Evolutionary conservation across 1,139 yeast genomes (phyloP).

Genomic region (Candida neerlandica): DNA sequence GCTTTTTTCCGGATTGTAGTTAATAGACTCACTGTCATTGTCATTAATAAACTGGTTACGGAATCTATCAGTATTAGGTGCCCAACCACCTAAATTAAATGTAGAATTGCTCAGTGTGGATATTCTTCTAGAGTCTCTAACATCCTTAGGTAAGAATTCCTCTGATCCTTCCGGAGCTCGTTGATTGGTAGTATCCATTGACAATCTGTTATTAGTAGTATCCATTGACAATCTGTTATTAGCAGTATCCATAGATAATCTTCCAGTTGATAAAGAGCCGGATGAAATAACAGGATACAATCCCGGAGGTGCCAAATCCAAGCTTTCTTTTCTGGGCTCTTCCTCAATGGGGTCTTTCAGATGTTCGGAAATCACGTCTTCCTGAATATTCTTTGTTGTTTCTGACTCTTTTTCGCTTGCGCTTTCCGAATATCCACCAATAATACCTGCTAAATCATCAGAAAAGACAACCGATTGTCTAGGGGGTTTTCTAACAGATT

Average conservation of each 20-base stretch:
- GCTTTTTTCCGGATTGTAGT: conserved; percentile 31
- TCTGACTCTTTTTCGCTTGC: background rate
- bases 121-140: conserved; percentile 27
- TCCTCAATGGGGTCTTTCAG: conserved; percentile 5
- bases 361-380: conserved; percentile 16
- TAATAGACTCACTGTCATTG: conserved; percentile 46
- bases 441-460: conserved; percentile 14
- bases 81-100: conserved; percentile 54
- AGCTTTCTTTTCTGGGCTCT: conserved; percentile 2
- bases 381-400: conserved; percentile 8
- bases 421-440: conserved; percentile 20
- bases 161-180: conserved; percentile 4
- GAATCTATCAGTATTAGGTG: conserved; percentile 51
- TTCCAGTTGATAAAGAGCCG: conserved; percentile 46
- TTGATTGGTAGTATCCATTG: conserved; percentile 21
- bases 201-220: conserved; percentile 25
- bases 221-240: conserved; percentile 38
- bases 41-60: conserved; percentile 55
- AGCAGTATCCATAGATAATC: conserved; percentile 29
- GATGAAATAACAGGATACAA: conserved; percentile 33
- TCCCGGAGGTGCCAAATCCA: conserved; percentile 14
- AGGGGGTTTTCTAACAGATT: conserved; percentile 41
- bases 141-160: conserved; percentile 8
- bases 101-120: conserved; percentile 44
- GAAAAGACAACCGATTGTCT: conserved; percentile 15